Base-by-base conservation (phyloP, 176 grass and related monocot genomes). In the Cenchrus americanus region DNA sequence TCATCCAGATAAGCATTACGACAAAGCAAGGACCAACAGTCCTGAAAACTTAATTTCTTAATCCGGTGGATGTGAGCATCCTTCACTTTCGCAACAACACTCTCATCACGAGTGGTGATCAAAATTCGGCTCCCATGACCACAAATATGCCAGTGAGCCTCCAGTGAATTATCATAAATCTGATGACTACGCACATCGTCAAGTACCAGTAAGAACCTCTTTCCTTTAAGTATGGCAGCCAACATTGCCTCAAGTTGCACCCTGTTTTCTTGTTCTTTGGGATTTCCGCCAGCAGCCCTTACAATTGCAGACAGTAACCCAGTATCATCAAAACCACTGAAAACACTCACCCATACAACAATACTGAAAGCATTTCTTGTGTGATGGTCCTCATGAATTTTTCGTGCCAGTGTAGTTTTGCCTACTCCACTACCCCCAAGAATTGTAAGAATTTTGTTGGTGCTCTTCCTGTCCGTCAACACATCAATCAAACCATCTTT, bases 1-100 rank as follows among this genome's bases (percentile, higher is more conserved):
- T 83, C 65, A 49, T 86, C 41, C 0, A 80, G 47, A 62, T 24
- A 63, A 52, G 85, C 82, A 61, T 32, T 75, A 43, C 1, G 27
- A 47, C 87, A 76, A 80, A 92, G 90, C 60, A 92, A 86, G 53
- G 80, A 86, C 90, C 90, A 89, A 76, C 87, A 70, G 34, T 90
- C 77, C 79, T 76, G 55, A 49, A 82, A 76, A 22, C 32, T 55
- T 17, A 85, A 80, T 71, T 79, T 43, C 5, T 90, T 66, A 1
- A 93, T 51, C 54, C 7, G 40, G 23, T 88, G 54, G 79, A 83
- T 26, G 22, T 80, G 79, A 69, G 64, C 78, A 40, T 66, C 72
- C 34, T 76, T 83, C 34, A 88, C 58, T 75, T 82, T 69, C 24
- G 52, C 71, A 0, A 40, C 78, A 62, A 90, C 60, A 68, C 42